These are phyloP conservation scores for Dalechampia spathulata DNA, from an alignment of 441 rosid genomes.

Conservation along the genomic window DNA sequence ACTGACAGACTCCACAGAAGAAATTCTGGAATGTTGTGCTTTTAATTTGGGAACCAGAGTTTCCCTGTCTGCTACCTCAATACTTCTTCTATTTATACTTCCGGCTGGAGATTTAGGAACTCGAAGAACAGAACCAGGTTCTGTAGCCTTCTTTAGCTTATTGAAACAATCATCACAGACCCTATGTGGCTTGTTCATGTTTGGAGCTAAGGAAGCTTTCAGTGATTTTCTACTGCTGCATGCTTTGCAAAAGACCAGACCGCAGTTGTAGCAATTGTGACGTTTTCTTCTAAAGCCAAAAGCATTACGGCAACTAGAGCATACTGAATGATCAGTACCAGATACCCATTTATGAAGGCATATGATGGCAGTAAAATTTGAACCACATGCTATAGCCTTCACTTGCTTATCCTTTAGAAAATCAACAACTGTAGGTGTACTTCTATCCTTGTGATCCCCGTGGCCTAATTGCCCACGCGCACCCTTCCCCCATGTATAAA, in stretches of 20 bases:
- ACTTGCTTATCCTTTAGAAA: conserved; percentile 73
- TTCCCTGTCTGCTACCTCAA: conserved; percentile 34
- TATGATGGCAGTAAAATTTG: too few species aligned
- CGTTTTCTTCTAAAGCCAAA: conserved; percentile 86
- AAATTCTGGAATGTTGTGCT: conserved; percentile 30
- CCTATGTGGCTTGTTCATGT: conserved; percentile 62
- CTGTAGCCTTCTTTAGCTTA: conserved; percentile 46
- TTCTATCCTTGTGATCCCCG: conserved; percentile 60
- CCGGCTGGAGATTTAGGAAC: conserved; percentile 26
- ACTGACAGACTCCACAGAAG: conserved; percentile 30
- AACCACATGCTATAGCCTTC: conserved; percentile 63
- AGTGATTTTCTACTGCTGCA: conserved; percentile 66
- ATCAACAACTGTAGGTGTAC: conserved; percentile 48
- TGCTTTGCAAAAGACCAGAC: conserved; percentile 47
- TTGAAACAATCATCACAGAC: conserved; percentile 78
- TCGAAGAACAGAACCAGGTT: conserved; percentile 28
- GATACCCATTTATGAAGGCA: too few species aligned
- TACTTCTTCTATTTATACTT: conserved; percentile 23
- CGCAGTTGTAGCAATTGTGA: too few species aligned
- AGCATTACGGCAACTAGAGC: conserved; percentile 70
- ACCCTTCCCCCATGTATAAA: conserved; percentile 91
- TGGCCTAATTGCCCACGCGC: conserved; percentile 80
- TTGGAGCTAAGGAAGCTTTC: conserved; percentile 78
- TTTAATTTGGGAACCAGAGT: conserved; percentile 27
- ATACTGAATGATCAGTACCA: conserved; percentile 63